Evolutionary conservation across 345 rosid genomes (phyloP).

Genomic region (Arabis alpina): DNA sequence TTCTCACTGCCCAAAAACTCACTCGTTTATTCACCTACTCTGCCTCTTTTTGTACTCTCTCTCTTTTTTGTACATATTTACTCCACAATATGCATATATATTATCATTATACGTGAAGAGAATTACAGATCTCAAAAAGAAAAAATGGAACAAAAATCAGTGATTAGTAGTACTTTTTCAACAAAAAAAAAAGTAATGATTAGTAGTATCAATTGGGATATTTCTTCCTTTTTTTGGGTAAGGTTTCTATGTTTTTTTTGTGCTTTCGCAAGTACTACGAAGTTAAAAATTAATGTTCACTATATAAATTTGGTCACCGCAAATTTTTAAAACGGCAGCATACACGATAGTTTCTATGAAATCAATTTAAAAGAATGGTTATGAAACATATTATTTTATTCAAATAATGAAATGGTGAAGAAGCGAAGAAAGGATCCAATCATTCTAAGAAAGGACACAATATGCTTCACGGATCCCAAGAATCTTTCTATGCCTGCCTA

Average conservation of each 20-base stretch:
- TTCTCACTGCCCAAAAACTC: constrained; percentile 39
- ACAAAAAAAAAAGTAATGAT: too few species aligned
- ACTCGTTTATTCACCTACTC: constrained; percentile 50
- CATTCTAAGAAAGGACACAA: constrained; percentile 66
- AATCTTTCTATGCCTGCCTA: constrained; percentile 74
- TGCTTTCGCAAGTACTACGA: too few species aligned
- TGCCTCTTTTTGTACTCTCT: constrained; percentile 36
- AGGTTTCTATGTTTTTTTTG: too few species aligned
- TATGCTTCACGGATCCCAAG: constrained; percentile 66
- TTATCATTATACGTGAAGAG: not conserved
- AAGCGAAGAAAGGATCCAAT: constrained; percentile 34
- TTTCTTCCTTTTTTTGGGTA: too few species aligned
- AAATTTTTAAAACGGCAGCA: not conserved
- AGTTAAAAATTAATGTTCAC: too few species aligned
- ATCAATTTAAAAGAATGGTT: not conserved
- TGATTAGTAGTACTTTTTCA: too few species aligned
- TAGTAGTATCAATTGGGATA: too few species aligned
- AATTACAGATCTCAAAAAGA: not conserved
- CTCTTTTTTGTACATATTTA: constrained; percentile 28
- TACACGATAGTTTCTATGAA: not conserved
- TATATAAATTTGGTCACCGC: too few species aligned
- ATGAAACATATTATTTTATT: too few species aligned
- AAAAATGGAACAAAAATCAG: not conserved
- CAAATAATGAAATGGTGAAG: too few species aligned
- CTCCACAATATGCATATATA: not conserved